Base-by-base conservation (phyloP, 371 early-diverging fungal genomes). In the Rhizomucor miehei region DNA sequence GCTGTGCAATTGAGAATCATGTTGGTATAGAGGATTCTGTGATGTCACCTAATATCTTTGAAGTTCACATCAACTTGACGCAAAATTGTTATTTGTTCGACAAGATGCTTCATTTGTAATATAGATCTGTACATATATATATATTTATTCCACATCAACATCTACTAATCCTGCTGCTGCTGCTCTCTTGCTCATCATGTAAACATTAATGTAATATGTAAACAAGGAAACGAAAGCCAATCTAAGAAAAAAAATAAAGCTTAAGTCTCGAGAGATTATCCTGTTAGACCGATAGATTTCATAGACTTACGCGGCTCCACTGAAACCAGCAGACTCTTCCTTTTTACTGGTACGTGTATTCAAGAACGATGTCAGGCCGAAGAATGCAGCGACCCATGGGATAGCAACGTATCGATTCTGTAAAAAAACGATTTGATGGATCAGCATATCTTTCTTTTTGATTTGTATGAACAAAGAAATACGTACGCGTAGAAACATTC, bases 301-400 rank as follows among this genome's bases (percentile, higher is more conserved):
- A 13, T 24, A 10, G 6, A 66, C 70, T 69, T 72, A 75, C 76
- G 72, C 23, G 11, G 59, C 61, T 43, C 73, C 76, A 57, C 62
- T 75, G 43, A 54, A 62, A 29, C 67, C 64, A 19, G 67, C 60
- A 9, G 57, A 48, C 48, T 68, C 67, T 12, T 69, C 65, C 45
- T 67, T 66, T 20, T 66, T 56, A 13, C 65, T 63, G 25, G 65
- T 77, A 56, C 75, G 65, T 10, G 65, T 55, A 48, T 77, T 77
- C 21, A 77, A 60, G 44, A 54, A 48, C 9, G 74, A 65, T 35
- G 59, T 52, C 2, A 73, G 17, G 43, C 77, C 77, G 44, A 77
- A 77, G 49, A 66, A 73, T 39, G 67, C 62, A 9, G 73, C 73
- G 25, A 71, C 46, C 77, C 77, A 77, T 39, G 77, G 77, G 34